Base-by-base conservation (phyloP, 495 filamentous ascomycete genomes). In the Hamigera avellanea region DNA sequence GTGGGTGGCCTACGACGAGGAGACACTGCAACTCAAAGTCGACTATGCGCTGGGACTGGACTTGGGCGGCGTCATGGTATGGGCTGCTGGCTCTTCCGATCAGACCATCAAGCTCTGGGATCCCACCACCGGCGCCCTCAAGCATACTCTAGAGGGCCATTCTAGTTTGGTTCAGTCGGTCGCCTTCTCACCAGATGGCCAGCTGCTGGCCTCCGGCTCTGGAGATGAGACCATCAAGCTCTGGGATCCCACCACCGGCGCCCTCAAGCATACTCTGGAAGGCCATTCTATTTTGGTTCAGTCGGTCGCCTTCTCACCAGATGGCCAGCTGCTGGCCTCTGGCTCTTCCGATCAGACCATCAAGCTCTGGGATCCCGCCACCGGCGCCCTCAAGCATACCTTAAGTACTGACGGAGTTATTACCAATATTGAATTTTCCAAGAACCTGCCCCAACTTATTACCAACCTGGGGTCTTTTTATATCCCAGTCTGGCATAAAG, bases 301-400 rank as follows among this genome's bases (percentile, higher is more conserved):
- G 50, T 26, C 25, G 7, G 12, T 56, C 2, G 50, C 50, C 9
- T 67, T 66, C 46, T 62, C 60, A 10, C 51, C 45, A 7, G 52
- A 69, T 38, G 47, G 47, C 16, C 44, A 43, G 31, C 28, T 53
- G 10, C 8, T 67, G 0, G 53, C 40, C 9, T 62, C 59, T 10
- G 48, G 30, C 18, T 59, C 48, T 18, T 0, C 12, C n/a, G 49
- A 61, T 31, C 41, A 45, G 1, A 62, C 57, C n/a, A 39, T 57
- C 16, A 46, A 55, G 43, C 36, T 63, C 43, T 66, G 62, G 61
- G 50, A 58, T 41, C 16, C 37, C 3, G 13, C 8, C 5, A 43
- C 39, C 27, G n/a, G n/a, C n/a, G n/a, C n/a, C n/a, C n/a, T n/a
- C n/a, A n/a, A n/a, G n/a, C n/a, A 8, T n/a, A n/a, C n/a, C n/a